phyloP scores from a whole-genome alignment of 2,329 filamentous ascomycete species.

The Bipolaris oryzae region DNA sequence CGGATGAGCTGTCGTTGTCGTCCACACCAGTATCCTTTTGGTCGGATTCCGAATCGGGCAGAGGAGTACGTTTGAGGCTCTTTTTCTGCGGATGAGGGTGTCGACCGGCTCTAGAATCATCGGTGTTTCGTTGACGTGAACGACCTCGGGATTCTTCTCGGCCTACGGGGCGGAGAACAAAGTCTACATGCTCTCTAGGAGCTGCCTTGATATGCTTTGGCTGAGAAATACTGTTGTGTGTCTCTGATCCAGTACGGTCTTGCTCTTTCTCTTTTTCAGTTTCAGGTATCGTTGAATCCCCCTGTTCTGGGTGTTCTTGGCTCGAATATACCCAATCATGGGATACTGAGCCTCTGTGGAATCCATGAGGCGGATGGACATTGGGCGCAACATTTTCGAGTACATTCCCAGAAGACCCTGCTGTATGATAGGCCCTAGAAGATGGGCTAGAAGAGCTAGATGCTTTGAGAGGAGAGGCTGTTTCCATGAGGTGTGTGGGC shows the following conservation, averaged over 20 bases:
- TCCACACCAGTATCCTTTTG: slow-evolving; percentile 19
- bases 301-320: neutral
- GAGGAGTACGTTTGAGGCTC: slow-evolving; percentile 16
- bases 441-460: slow-evolving; percentile 16
- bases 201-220: slow-evolving; percentile 26
- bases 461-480: slow-evolving; percentile 27
- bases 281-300: slow-evolving; percentile 8
- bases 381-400: slow-evolving; percentile 8
- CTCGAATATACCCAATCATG: slow-evolving; percentile 40
- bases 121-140: slow-evolving; percentile 18
- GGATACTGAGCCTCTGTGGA: slow-evolving; percentile 22
- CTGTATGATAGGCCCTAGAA: neutral
- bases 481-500: slow-evolving; percentile 30
- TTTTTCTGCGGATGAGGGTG: slow-evolving; percentile 16
- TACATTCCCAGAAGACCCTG: neutral
- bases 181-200: slow-evolving; percentile 38
- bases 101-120: slow-evolving; percentile 10
- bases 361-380: slow-evolving; percentile 3
- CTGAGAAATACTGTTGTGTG: slow-evolving; percentile 30
- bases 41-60: slow-evolving; percentile 5
- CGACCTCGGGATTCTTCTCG: slow-evolving; percentile 36
- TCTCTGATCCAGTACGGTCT: slow-evolving; percentile 22
- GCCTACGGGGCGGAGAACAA: slow-evolving; percentile 35
- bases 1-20: slow-evolving; percentile 23
- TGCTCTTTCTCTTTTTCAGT: slow-evolving; percentile 2